Evolutionary conservation across 805 yeast genomes (phyloP).

Genomic region (Brettanomyces sp.): DNA sequence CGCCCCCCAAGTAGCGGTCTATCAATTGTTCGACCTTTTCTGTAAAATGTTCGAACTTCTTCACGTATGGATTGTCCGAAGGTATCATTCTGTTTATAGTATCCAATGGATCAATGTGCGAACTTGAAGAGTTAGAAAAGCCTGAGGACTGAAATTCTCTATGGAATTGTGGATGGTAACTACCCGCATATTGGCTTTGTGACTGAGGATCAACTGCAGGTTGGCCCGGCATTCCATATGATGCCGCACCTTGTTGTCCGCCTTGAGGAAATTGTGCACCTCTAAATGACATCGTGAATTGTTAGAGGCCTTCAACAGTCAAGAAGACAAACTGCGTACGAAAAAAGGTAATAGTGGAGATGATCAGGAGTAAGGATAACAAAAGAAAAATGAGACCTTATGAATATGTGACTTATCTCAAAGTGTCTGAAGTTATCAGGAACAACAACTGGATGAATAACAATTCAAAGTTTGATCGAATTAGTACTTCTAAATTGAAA

Average conservation of each 20-base stretch:
- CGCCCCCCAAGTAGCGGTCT: slow-evolving; percentile 39
- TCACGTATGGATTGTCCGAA: slow-evolving; percentile 22
- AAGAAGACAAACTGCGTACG: too few species aligned
- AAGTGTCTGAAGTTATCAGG: too few species aligned
- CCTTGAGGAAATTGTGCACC: slow-evolving; percentile 22
- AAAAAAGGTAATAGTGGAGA: too few species aligned
- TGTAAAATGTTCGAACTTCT: slow-evolving; percentile 40
- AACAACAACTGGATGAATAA: too few species aligned
- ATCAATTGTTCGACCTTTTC: slow-evolving; percentile 45
- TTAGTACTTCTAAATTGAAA: too few species aligned
- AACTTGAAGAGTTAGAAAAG: neutral
- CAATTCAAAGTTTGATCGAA: too few species aligned
- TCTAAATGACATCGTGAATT: slow-evolving; percentile 20
- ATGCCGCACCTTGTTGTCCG: neutral
- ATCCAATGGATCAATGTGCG: slow-evolving; percentile 10
- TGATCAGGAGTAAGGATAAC: too few species aligned
- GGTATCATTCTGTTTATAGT: slow-evolving; percentile 22
- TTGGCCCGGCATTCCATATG: slow-evolving; percentile 1
- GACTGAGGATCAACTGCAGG: neutral
- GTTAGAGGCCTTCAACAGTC: too few species aligned
- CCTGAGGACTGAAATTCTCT: slow-evolving; percentile 3
- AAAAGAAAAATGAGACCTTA: too few species aligned
- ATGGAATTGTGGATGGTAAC: slow-evolving; percentile 2
- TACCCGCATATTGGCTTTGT: neutral
- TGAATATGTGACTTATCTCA: too few species aligned